A percentile compares a stretch with the other conserved stretches of the same genome.
Conservation (phyloP, 352 stramenopile species). For the Phytophthora fragariae region DNA sequence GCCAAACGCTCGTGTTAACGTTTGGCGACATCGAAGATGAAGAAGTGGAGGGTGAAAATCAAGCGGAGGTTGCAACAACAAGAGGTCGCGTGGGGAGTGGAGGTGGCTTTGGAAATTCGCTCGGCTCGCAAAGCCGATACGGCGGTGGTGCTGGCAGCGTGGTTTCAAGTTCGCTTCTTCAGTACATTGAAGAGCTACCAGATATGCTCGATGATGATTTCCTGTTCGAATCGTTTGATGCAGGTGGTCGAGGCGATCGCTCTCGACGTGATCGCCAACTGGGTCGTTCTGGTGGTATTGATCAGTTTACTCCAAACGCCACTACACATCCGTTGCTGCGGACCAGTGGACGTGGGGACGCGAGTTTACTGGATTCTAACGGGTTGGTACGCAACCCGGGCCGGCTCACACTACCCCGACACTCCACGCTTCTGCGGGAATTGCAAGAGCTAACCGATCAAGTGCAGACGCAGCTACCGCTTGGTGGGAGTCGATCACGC, state of each 20-base stretch:
- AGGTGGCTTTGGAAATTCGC: slow-evolving; percentile 11
- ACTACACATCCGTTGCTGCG: slow-evolving; percentile 56
- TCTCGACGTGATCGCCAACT: slow-evolving; percentile 47
- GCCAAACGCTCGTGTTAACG: slow-evolving; percentile 49
- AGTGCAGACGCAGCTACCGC: slow-evolving; percentile 72
- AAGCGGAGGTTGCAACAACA: not conserved
- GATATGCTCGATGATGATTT: slow-evolving; percentile 63
- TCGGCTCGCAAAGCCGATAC: slow-evolving; percentile 23
- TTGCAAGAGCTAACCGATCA: slow-evolving; percentile 81
- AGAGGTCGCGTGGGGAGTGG: slow-evolving; percentile 20
- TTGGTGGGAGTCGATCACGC: slow-evolving; percentile 39
- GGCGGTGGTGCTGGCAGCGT: slow-evolving; percentile 22
- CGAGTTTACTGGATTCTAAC: slow-evolving; percentile 38
- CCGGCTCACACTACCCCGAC: slow-evolving; percentile 60
- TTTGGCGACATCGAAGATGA: slow-evolving; percentile 50
- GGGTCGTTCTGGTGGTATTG: slow-evolving; percentile 20
- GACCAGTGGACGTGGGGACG: slow-evolving; percentile 46
- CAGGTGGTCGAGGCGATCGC: slow-evolving; percentile 41
- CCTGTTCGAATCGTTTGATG: slow-evolving; percentile 67
- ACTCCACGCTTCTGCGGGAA: slow-evolving; percentile 78
- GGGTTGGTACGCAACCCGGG: slow-evolving; percentile 36
- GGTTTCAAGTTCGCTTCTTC: slow-evolving; percentile 48
- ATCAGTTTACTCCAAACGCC: slow-evolving; percentile 19
- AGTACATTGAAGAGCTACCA: slow-evolving; percentile 69
- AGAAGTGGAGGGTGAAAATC: slow-evolving; percentile 20